Conservation (phyloP, 768 basidiomycete genomes). For the Austroboletus festivus region DNA sequence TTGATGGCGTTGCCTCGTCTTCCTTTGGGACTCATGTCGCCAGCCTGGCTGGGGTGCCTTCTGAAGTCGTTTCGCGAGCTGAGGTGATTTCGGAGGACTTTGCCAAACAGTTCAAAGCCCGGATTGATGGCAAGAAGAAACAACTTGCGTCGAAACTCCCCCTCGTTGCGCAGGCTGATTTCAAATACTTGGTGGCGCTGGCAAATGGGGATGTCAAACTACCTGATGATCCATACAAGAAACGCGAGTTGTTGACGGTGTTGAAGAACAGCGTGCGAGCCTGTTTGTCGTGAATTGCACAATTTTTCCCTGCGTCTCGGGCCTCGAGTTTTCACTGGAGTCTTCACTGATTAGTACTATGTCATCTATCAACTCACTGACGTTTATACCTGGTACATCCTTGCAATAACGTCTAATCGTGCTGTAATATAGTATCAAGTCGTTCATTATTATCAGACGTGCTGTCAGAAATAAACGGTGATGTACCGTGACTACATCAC, state of each 20-base stretch:
- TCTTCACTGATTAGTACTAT: slow-evolving; percentile 3
- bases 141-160: slow-evolving; percentile 60
- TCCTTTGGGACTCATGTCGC: slow-evolving; percentile 96
- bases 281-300: slow-evolving; percentile 18
- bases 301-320: not conserved
- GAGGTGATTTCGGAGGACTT: slow-evolving; percentile 85
- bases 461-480: not conserved
- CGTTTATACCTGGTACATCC: slow-evolving; percentile 2
- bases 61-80: slow-evolving; percentile 82
- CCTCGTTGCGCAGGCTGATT: slow-evolving; percentile 84
- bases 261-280: slow-evolving; percentile 45
- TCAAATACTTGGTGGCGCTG: slow-evolving; percentile 70
- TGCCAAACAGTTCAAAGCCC: slow-evolving; percentile 82
- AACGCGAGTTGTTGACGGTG: slow-evolving; percentile 49
- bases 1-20: slow-evolving; percentile 80
- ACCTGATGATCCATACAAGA: slow-evolving; percentile 52
- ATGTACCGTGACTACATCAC: not conserved
- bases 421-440: slow-evolving; percentile 2
- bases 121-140: slow-evolving; percentile 57
- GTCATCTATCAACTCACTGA: not conserved
- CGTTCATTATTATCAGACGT: not conserved
- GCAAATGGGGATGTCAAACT: slow-evolving; percentile 51
- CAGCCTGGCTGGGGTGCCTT: slow-evolving; percentile 87
- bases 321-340: not conserved
- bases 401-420: slow-evolving; percentile 4